Evolutionary conservation across 2,329 filamentous ascomycete genomes (phyloP), one percentile per base, ranked within the genome.

Genomic region (Pseudohalonectria lignicola): DNA sequence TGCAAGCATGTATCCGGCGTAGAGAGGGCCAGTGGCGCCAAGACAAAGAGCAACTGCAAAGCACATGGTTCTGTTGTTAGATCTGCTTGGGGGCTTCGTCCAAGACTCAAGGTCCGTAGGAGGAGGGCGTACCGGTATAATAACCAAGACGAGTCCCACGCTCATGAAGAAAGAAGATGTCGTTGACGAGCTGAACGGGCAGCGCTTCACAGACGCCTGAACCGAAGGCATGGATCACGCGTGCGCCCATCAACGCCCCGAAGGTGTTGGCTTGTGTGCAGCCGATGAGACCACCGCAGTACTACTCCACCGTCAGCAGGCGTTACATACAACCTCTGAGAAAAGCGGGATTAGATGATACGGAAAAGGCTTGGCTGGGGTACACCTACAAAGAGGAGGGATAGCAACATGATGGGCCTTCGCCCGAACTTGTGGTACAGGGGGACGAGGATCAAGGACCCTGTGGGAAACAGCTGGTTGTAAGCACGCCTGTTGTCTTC

Each of bases 1-100:
- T 1, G 66, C 63, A 6, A 78, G 64, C 72, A 78, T 77, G 51
- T 76, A 77, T 11, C 73, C 71, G 1, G 74, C 71, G 35, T 71
- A 75, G 1, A 78, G 56, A 1, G 74, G 71, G 1, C 71, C 71
- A 0, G 69, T 69, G 0, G 69, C 58, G 4, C 71, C 72, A 10
- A 74, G 61, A 46, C 71, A 76, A 31, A 77, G 63, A 36, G 64
- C 67, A 18, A 75, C 65, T 63, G 44, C 16, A 7, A 29, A 6
- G 31, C 13, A 16, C 5, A 18, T 16, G n/a, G n/a, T n/a, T n/a
- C n/a, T n/a, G n/a, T n/a, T n/a, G n/a, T n/a, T n/a, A n/a, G n/a
- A n/a, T 18, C 5, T 16, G 29, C 7, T 20, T 5, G 15, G 30
- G 26, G 32, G 32, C 28, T 40, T 28, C 34, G 17, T 15, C n/a